phyloP scores from a whole-genome alignment of 1,139 yeast species.

The Zygoascus meyerae region DNA sequence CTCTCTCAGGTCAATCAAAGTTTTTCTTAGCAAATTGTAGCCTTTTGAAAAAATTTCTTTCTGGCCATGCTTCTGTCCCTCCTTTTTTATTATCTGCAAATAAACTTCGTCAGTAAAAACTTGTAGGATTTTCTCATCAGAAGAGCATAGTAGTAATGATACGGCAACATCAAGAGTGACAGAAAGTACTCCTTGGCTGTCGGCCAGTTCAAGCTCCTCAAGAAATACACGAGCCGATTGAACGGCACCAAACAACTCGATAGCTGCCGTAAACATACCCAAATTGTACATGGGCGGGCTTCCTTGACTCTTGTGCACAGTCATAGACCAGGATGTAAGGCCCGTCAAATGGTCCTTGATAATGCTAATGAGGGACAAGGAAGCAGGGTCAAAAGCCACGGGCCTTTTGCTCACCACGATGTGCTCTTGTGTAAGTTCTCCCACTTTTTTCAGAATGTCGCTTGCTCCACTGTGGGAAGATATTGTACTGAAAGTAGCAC shows the following conservation, averaged over 20 bases:
- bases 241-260: conserved; percentile 54
- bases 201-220: conserved; percentile 26
- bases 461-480: conserved; percentile 13
- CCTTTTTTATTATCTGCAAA: not conserved
- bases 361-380: conserved; percentile 12
- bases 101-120: not conserved
- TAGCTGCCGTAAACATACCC: conserved; percentile 50
- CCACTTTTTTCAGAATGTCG: conserved; percentile 10
- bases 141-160: conserved; percentile 8
- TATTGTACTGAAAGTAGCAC: not conserved
- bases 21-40: conserved; percentile 1
- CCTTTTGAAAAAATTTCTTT: conserved; percentile 1
- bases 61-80: not conserved
- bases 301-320: conserved; percentile 20
- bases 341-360: conserved; percentile 24
- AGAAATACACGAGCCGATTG: conserved; percentile 22
- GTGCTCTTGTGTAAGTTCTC: conserved; percentile 7
- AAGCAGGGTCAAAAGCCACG: conserved; percentile 6
- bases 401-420: conserved; percentile 7
- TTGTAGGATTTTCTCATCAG: not conserved
- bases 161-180: conserved; percentile 24
- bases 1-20: conserved; percentile 2
- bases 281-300: conserved; percentile 34
- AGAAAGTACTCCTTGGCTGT: conserved; percentile 23
- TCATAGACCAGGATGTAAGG: conserved; percentile 26